These are phyloP conservation scores for Amphichorda felina DNA, from an alignment of 2,329 filamentous ascomycete species.

Conservation along the genomic window DNA sequence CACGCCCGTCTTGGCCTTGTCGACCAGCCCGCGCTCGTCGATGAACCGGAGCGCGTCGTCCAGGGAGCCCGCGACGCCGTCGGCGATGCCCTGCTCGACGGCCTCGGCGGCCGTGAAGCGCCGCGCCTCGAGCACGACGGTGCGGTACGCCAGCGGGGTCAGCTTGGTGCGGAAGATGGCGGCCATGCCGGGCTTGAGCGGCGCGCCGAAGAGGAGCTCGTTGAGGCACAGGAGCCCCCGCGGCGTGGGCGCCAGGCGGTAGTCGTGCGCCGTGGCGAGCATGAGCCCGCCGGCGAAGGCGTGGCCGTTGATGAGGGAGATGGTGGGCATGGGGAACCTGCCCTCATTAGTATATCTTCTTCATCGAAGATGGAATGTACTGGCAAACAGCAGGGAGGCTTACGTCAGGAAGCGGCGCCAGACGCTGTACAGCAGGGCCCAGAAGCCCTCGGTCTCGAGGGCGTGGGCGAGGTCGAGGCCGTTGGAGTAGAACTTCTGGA, in stretches of 20 bases:
- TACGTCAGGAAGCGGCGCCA: constrained; percentile 45
- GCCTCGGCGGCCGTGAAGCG: constrained; percentile 54
- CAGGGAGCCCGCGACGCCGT: constrained; percentile 52
- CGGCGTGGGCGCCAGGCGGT: constrained; percentile 61
- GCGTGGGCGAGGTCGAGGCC: constrained; percentile 67
- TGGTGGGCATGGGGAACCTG: constrained; percentile 66
- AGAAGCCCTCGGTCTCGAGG: constrained; percentile 47
- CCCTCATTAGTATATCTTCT: background rate
- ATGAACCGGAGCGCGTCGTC: constrained; percentile 52
- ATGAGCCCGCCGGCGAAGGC: constrained; percentile 75
- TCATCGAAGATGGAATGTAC: background rate
- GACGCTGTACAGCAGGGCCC: constrained; percentile 49
- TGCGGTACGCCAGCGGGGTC: constrained; percentile 41
- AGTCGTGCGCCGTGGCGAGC: constrained; percentile 73
- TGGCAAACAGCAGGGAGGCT: background rate
- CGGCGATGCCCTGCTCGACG: constrained; percentile 54
- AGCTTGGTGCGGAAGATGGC: constrained; percentile 64
- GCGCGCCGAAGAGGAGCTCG: constrained; percentile 68
- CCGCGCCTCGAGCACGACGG: constrained; percentile 61
- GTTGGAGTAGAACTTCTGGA: constrained; percentile 73
- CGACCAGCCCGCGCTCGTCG: constrained; percentile 41
- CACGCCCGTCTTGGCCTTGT: constrained; percentile 51
- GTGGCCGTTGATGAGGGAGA: constrained; percentile 71
- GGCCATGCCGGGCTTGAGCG: constrained; percentile 64
- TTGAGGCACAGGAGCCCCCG: constrained; percentile 71